Evolutionary conservation across 108 stramenopile species (phyloP).

Genomic region (Nitzschia putrida): DNA sequence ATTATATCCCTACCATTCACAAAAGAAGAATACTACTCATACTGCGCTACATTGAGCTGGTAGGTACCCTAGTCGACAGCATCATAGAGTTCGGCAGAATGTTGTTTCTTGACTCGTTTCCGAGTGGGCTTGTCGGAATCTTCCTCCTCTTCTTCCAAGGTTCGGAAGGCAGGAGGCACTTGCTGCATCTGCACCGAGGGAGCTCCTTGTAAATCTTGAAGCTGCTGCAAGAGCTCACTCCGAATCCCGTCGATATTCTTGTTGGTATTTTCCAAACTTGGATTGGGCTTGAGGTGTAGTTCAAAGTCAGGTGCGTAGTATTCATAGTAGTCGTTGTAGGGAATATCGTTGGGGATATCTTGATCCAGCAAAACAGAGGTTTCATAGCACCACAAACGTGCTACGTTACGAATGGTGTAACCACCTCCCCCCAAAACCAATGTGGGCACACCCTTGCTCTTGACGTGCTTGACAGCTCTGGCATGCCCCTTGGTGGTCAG

Average conservation of each 20-base stretch:
- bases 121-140: constrained; percentile 20
- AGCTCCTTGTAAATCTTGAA: constrained; percentile 83
- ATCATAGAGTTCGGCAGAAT: constrained; percentile 61
- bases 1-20: too few relatives aligned
- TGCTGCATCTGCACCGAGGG: constrained; percentile 93
- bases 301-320: constrained; percentile 98
- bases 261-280: constrained; percentile 86
- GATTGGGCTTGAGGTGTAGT: constrained; percentile 90
- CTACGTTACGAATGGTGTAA: constrained; percentile 98
- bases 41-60: too few relatives aligned
- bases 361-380: constrained; percentile 85
- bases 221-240: constrained; percentile 78
- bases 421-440: constrained; percentile 98
- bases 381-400: constrained; percentile 97
- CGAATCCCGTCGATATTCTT: constrained; percentile 67
- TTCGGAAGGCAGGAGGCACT: constrained; percentile 82
- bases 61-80: constrained; percentile 38
- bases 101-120: constrained; percentile 47
- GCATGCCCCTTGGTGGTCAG: constrained; percentile 93
- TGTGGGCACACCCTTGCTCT: constrained; percentile 91
- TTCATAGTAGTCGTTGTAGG: constrained; percentile 99
- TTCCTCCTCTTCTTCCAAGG: constrained; percentile 44
- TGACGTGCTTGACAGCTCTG: constrained; percentile 86
- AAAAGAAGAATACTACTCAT: too few relatives aligned
- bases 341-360: constrained; percentile 88